Evolutionary conservation across 2,329 filamentous ascomycete genomes (phyloP).

Genomic region (Beauveria sp.): DNA sequence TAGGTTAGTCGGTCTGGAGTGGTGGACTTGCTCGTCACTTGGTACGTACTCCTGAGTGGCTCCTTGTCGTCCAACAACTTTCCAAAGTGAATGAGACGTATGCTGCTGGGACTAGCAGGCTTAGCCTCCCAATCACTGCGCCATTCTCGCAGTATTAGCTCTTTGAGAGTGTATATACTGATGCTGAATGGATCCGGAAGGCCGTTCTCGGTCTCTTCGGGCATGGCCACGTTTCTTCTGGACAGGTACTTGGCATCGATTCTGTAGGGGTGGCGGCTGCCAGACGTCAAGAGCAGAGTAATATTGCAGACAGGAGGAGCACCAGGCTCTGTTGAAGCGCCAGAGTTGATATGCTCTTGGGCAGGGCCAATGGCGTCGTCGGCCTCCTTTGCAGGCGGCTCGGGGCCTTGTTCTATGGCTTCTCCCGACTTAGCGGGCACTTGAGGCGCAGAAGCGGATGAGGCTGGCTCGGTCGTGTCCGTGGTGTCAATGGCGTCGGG

Average conservation of each 20-base stretch:
- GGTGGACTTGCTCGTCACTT: slow-evolving; percentile 5
- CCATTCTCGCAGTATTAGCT: slow-evolving; percentile 91
- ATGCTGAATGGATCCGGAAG: slow-evolving; percentile 75
- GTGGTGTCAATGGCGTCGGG: background rate
- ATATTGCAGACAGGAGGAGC: slow-evolving; percentile 55
- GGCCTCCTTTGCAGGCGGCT: slow-evolving; percentile 23
- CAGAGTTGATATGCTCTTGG: slow-evolving; percentile 32
- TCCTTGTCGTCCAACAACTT: slow-evolving; percentile 86
- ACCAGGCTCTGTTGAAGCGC: slow-evolving; percentile 23
- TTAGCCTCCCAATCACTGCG: slow-evolving; percentile 82
- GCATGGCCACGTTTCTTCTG: slow-evolving; percentile 71
- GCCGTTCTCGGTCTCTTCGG: slow-evolving; percentile 52
- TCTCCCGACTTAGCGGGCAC: slow-evolving; percentile 21
- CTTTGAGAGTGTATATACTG: slow-evolving; percentile 88
- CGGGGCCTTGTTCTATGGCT: slow-evolving; percentile 20
- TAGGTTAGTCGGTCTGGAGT: background rate
- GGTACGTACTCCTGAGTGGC: slow-evolving; percentile 64
- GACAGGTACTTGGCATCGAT: slow-evolving; percentile 80
- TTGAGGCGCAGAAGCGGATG: slow-evolving; percentile 3
- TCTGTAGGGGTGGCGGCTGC: slow-evolving; percentile 80
- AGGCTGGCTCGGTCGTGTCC: background rate
- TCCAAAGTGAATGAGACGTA: slow-evolving; percentile 86
- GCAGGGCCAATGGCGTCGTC: slow-evolving; percentile 35
- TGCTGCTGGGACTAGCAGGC: slow-evolving; percentile 79
- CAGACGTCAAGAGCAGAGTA: slow-evolving; percentile 73